Evolutionary conservation across 352 stramenopile species (phyloP).

Genomic region (Phytophthora litchii): DNA sequence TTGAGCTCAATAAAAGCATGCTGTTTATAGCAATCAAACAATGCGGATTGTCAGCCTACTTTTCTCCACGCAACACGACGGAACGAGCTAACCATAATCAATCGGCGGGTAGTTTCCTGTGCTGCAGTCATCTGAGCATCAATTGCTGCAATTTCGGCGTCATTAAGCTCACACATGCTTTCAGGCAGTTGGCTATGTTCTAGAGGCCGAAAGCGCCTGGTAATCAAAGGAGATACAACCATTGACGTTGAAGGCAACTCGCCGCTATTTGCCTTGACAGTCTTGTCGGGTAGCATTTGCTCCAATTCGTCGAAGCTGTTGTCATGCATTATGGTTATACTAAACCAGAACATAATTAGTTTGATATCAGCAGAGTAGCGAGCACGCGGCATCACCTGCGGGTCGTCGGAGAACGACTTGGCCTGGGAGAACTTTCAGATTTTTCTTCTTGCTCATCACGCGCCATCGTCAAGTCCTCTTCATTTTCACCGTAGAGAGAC

Average conservation of each 20-base stretch:
- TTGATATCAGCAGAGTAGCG: not conserved
- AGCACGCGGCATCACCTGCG: not conserved
- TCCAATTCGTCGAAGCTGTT: not conserved
- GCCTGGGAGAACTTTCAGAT: not conserved
- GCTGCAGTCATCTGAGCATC: conserved; percentile 37
- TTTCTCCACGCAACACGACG: not conserved
- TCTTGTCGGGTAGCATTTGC: not conserved
- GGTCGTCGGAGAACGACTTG: conserved; percentile 21
- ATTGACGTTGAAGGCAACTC: conserved; percentile 40
- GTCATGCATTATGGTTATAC: not conserved
- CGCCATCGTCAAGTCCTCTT: conserved; percentile 13
- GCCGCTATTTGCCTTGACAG: conserved; percentile 2
- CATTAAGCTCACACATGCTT: conserved; percentile 8
- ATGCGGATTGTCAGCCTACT: not conserved
- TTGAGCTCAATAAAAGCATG: conserved; percentile 33
- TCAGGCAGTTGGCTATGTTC: conserved; percentile 6
- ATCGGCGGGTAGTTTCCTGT: conserved; percentile 42
- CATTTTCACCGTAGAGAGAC: conserved; percentile 36
- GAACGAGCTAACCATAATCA: conserved; percentile 27
- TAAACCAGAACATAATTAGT: conserved; percentile 5
- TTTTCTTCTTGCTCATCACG: conserved; percentile 6
- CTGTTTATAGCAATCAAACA: conserved; percentile 17
- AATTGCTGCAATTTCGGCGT: conserved; percentile 34
- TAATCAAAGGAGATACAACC: conserved; percentile 25
- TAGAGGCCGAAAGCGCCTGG: conserved; percentile 8